Evolutionary conservation across 441 rosid species (phyloP).

Genomic region (Arabidopsis hybrid): DNA sequence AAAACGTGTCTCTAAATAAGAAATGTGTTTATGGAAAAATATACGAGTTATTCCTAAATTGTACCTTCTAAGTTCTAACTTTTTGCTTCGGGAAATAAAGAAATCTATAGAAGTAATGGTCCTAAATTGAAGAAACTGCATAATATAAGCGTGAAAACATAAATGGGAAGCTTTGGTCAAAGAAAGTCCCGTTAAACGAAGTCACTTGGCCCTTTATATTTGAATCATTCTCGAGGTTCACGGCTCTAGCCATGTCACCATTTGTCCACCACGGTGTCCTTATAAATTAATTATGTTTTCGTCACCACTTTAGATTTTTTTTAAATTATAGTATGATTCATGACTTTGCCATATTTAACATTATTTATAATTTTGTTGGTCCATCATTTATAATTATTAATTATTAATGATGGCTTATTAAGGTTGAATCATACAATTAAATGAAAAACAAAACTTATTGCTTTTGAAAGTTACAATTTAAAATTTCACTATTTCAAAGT

Average conservation of each 20-base stretch:
- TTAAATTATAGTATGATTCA: not conserved
- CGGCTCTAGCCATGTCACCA: constrained; percentile 21
- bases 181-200: constrained; percentile 21
- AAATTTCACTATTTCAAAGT: not conserved
- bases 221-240: constrained; percentile 32
- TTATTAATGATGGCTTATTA: not conserved
- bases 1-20: not conserved
- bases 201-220: constrained; percentile 9
- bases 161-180: not conserved
- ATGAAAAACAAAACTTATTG: not conserved
- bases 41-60: not conserved
- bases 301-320: not conserved
- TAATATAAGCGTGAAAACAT: not conserved
- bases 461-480: not conserved
- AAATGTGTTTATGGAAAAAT: not conserved
- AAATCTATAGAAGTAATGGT: not conserved
- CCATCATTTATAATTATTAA: constrained; percentile 6
- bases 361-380: constrained; percentile 6
- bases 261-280: not conserved
- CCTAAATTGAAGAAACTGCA: not conserved
- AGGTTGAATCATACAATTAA: constrained; percentile 3
- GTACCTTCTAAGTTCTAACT: too few species aligned
- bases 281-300: not conserved
- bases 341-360: constrained; percentile 19
- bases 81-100: too few species aligned